Evolutionary conservation across 2,329 filamentous ascomycete genomes (phyloP).

Genomic region (Neonectria punicea): DNA sequence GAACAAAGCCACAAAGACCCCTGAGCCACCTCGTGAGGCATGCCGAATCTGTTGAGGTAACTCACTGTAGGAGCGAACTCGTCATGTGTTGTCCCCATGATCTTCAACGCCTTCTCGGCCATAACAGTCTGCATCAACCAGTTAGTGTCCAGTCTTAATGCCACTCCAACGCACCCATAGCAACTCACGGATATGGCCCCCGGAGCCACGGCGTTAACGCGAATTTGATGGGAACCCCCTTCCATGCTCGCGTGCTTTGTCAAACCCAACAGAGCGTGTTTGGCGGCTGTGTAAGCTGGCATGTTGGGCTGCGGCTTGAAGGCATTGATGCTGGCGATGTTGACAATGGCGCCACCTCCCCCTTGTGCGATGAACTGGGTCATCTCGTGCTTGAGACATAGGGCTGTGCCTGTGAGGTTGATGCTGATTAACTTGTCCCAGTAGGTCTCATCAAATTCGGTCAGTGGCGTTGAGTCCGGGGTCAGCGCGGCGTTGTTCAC

Average conservation of each 20-base stretch:
- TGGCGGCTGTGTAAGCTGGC: constrained; percentile 46
- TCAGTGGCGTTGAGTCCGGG: constrained; percentile 32
- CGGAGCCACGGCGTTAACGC: constrained; percentile 35
- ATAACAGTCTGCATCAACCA: constrained; percentile 22
- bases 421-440: constrained; percentile 33
- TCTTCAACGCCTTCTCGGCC: constrained; percentile 29
- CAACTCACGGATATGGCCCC: constrained; percentile 34
- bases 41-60: constrained; percentile 28
- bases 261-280: constrained; percentile 53
- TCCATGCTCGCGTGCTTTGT: constrained; percentile 52
- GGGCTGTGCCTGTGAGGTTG: constrained; percentile 36
- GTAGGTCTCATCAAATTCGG: constrained; percentile 32
- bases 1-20: constrained; percentile 29
- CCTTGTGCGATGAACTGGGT: constrained; percentile 39
- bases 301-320: constrained; percentile 42
- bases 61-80: constrained; percentile 31
- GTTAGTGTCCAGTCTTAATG: constrained; percentile 1
- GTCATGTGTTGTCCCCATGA: constrained; percentile 34
- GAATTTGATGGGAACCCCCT: constrained; percentile 44
- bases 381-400: constrained; percentile 37
- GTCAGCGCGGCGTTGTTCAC: constrained; percentile 34
- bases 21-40: constrained; percentile 30
- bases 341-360: constrained; percentile 56
- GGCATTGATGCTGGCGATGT: constrained; percentile 51
- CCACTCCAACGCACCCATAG: neutral